Percentiles rank a stretch among this genome's conserved stretches.
phyloP scores from a whole-genome alignment of 2,329 filamentous ascomycete genomes.

The Sphaerulina vaccinii region DNA sequence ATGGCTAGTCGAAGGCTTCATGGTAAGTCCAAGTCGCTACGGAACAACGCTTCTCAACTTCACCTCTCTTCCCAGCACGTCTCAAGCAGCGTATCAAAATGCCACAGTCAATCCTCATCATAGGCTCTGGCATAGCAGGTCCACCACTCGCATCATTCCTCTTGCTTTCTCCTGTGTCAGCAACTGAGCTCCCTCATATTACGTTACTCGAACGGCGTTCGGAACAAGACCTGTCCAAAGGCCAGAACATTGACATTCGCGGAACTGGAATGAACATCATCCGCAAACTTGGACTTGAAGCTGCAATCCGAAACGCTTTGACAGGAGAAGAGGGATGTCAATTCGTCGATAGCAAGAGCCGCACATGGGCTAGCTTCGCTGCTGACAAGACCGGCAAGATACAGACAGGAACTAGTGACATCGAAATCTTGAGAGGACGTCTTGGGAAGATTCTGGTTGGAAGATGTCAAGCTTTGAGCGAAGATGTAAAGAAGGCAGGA shows the following conservation, averaged over 20 bases:
- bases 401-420: slow-evolving; percentile 34
- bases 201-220: slow-evolving; percentile 35
- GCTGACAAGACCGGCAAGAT: slow-evolving; percentile 32
- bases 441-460: slow-evolving; percentile 30
- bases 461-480: slow-evolving; percentile 25
- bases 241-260: slow-evolving; percentile 38
- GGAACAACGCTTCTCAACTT: too few species aligned
- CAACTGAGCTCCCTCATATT: slow-evolving; percentile 25
- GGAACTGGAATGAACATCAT: slow-evolving; percentile 32
- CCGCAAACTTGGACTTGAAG: slow-evolving; percentile 34
- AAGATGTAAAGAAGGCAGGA: slow-evolving; percentile 26
- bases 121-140: slow-evolving; percentile 33
- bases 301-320: slow-evolving; percentile 25
- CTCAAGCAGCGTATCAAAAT: neutral
- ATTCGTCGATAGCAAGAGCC: slow-evolving; percentile 31
- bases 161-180: slow-evolving; percentile 21
- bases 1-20: too few species aligned
- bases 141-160: slow-evolving; percentile 32
- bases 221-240: slow-evolving; percentile 20
- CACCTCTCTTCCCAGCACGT: neutral
- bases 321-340: slow-evolving; percentile 34
- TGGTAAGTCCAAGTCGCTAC: too few species aligned
- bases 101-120: slow-evolving; percentile 30
- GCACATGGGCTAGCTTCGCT: slow-evolving; percentile 22
- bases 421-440: slow-evolving; percentile 36